Evolutionary conservation across 306 rosid genomes (phyloP), one percentile per base, ranked within the genome.

Genomic region (Datisca glomerata): DNA sequence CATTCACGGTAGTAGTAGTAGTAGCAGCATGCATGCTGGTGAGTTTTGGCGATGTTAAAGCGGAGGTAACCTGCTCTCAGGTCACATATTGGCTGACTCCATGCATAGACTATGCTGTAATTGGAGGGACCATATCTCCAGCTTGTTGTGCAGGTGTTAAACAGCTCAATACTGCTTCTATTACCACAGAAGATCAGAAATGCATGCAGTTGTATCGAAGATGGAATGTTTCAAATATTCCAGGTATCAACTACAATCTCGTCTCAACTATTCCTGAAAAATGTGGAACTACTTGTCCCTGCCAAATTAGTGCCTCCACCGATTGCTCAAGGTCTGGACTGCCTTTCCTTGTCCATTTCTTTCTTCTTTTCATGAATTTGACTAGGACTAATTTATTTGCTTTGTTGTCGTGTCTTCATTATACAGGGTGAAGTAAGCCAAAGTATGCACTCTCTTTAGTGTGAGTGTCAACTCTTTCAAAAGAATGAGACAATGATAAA

Each of bases 291-390:
- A 43, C 48, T 6, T 58, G 83, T 25, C 77, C 95, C 21, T 60
- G 16, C 67, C 68, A 61, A 72, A 66, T 85, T 24, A 76, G 78
- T 37, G 86, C 95, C 9, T 36, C 73, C 50, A 80, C 93, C 17
- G 34, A 85, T 8, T 85, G 95, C 66, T 42, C 73, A 21, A 50
- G 24, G 81, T 46, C n/a, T n/a, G n/a, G n/a, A n/a, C n/a, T n/a
- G n/a, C n/a, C n/a, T n/a, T n/a, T n/a, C n/a, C n/a, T n/a, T n/a
- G n/a, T n/a, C n/a, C n/a, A n/a, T n/a, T n/a, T n/a, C n/a, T n/a
- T n/a, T n/a, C n/a, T n/a, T n/a, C n/a, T n/a, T n/a, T n/a, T n/a
- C n/a, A n/a, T n/a, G n/a, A n/a, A n/a, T n/a, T n/a, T n/a, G n/a
- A n/a, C n/a, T n/a, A n/a, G n/a, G n/a, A n/a, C n/a, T n/a, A n/a